Base-by-base conservation (phyloP, 2,329 filamentous ascomycete species). In the Coleophoma crateriformis region DNA sequence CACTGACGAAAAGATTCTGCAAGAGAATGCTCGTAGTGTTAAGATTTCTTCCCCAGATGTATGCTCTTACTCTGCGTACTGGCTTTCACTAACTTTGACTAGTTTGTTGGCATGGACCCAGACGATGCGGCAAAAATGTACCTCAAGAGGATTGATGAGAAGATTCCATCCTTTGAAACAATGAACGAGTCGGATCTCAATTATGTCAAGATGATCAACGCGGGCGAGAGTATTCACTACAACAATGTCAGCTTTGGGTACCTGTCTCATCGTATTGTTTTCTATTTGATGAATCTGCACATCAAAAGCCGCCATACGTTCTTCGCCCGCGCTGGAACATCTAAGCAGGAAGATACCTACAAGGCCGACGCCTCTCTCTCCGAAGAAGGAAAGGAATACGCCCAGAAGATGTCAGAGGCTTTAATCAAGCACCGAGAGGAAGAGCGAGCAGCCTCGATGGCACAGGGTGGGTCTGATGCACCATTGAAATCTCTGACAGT, bases 191-290 rank as follows among this genome's bases (percentile, higher is more conserved):
- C 79, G 32, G 91, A 97, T 58, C 78, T 99, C 55, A 96, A 97
- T 67, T 99, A 92, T 71, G 92, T 99, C 72, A 96, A 96, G 74
- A 96, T 99, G 92, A 95, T 97, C 66, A 99, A 99, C 60, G 94
- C 94, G 7, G 94, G 94, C 41, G 84, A 92, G 64, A 84, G 90
- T 58, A 87, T 99, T 64, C 87, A 92, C 60, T 92, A 97, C 69
- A 99, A 99, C 72, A 96, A 97, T 58, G 88, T 94, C 66, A 91
- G 87, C 64, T 97, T 99, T 68, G 92, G 91, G 60, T 99, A 99
- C 64, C 79, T 99, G 33, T 95, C 91, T 1, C 91, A 99, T 67
- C 84, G 94, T 53, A 99, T 99, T 58, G 92, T 99, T 49, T 99
- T 99, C 70, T 99, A 97, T 68, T 82, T 99, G 43, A 88, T 96